Conservation (phyloP, 768 basidiomycete genomes). For the Trametes cubensis region DNA sequence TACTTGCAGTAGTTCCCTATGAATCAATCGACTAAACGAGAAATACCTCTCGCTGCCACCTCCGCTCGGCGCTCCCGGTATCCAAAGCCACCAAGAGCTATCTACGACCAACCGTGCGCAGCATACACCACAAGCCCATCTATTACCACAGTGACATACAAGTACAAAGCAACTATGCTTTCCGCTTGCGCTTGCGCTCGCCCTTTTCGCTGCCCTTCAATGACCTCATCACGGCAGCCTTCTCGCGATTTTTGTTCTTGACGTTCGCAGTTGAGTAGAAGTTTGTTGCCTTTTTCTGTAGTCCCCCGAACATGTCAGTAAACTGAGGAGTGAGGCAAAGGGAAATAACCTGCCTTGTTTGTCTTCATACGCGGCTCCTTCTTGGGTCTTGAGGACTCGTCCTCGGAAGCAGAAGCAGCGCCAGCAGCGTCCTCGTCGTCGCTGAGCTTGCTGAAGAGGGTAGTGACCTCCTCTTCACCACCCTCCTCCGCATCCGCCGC, state of each 20-base stretch:
- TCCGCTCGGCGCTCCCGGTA: no score
- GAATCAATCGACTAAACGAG: neutral
- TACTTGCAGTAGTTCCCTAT: constrained; percentile 1
- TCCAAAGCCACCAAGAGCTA: no score
- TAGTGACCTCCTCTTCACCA: constrained; percentile 31
- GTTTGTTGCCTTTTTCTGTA: constrained; percentile 85
- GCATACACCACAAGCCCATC: neutral
- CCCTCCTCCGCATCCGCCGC: constrained; percentile 21
- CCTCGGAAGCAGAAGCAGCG: constrained; percentile 31
- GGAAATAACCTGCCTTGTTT: constrained; percentile 64
- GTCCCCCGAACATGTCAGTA: neutral
- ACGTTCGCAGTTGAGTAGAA: constrained; percentile 86
- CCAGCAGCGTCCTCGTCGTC: constrained; percentile 22
- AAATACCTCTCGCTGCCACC: no score
- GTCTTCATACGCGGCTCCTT: constrained; percentile 85
- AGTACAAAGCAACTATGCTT: constrained; percentile 3
- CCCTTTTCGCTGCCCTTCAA: constrained; percentile 25
- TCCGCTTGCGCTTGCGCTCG: constrained; percentile 13
- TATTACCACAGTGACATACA: neutral
- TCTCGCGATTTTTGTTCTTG: constrained; percentile 81
- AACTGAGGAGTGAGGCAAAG: constrained; percentile 5
- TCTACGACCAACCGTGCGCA: neutral
- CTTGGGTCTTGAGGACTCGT: constrained; percentile 37
- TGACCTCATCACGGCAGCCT: constrained; percentile 58
- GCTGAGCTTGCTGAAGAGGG: constrained; percentile 28